Evolutionary conservation across 2,329 filamentous ascomycete species (phyloP).

Genomic region (Xylaria sp.): DNA sequence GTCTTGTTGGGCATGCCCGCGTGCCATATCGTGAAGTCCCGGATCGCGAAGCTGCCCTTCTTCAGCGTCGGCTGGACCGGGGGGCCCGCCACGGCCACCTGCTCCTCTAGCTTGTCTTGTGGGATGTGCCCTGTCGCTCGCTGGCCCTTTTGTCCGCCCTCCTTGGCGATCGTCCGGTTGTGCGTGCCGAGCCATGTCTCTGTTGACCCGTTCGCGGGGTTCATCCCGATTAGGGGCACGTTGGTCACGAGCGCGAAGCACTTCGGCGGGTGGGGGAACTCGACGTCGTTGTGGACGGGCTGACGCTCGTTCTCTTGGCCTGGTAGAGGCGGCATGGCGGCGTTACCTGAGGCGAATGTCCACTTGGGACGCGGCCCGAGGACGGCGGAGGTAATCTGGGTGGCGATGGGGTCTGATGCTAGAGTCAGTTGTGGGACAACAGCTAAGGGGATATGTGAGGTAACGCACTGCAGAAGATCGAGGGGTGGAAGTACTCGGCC

Average conservation of each 20-base stretch:
- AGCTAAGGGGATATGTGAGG: constrained; percentile 2
- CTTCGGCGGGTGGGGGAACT: constrained; percentile 64
- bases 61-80: constrained; percentile 61
- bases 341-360: constrained; percentile 68
- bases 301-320: constrained; percentile 56
- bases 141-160: constrained; percentile 59
- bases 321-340: constrained; percentile 62
- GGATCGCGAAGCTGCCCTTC: constrained; percentile 66
- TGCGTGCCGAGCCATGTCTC: constrained; percentile 69
- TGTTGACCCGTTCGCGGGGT: constrained; percentile 63
- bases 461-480: constrained; percentile 63
- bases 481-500: constrained; percentile 57
- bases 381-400: constrained; percentile 64
- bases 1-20: constrained; percentile 69
- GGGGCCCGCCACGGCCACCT: constrained; percentile 50
- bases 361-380: constrained; percentile 65
- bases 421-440: constrained; percentile 24
- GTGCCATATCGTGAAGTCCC: constrained; percentile 71
- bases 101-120: constrained; percentile 52
- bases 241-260: constrained; percentile 67
- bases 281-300: constrained; percentile 68
- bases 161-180: constrained; percentile 49
- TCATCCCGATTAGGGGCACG: constrained; percentile 61
- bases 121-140: constrained; percentile 62
- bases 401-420: constrained; percentile 61